These are phyloP conservation scores for Dacryopinax spathularia DNA, from an alignment of 768 basidiomycete genomes.

Conservation along the genomic window DNA sequence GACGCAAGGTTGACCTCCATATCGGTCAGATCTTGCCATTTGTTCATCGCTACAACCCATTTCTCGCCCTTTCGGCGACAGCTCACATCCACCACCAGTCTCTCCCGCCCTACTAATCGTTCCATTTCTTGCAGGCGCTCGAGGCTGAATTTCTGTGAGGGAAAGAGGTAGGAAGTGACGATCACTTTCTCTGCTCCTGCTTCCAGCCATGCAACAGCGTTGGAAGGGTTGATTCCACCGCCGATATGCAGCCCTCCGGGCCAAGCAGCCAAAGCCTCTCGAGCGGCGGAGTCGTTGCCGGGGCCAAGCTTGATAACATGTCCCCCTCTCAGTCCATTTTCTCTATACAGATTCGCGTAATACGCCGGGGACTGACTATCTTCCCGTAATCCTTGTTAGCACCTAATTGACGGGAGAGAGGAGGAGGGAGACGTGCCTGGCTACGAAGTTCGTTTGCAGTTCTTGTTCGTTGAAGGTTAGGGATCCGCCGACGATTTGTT, in stretches of 20 bases:
- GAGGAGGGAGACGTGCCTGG: slow-evolving; percentile 46
- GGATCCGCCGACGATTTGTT: slow-evolving; percentile 95
- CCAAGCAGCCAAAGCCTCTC: slow-evolving; percentile 71
- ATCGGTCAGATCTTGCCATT: slow-evolving; percentile 93
- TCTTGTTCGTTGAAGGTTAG: slow-evolving; percentile 45
- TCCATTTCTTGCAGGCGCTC: slow-evolving; percentile 53
- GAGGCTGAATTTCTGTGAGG: slow-evolving; percentile 60
- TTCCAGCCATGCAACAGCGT: slow-evolving; percentile 73
- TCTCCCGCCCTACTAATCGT: slow-evolving; percentile 59
- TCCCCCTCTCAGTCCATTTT: slow-evolving; percentile 59
- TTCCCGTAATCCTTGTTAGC: background rate
- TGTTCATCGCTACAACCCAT: slow-evolving; percentile 97
- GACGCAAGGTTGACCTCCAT: slow-evolving; percentile 77
- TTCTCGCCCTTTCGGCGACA: slow-evolving; percentile 60
- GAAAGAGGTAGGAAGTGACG: slow-evolving; percentile 94
- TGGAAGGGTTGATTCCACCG: slow-evolving; percentile 73
- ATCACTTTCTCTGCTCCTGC: slow-evolving; percentile 93
- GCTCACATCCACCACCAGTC: slow-evolving; percentile 86
- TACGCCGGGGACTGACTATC: slow-evolving; percentile 61
- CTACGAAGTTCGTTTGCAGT: slow-evolving; percentile 80
- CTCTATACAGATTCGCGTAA: slow-evolving; percentile 65
- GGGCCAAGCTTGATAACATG: slow-evolving; percentile 95
- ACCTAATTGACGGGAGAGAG: background rate
- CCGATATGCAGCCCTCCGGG: slow-evolving; percentile 85
- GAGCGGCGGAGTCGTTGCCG: slow-evolving; percentile 79